Percentiles rank a stretch among this genome's conserved stretches.
Conservation (phyloP, 257 asterid species). For the Gentiana macrophylla region DNA sequence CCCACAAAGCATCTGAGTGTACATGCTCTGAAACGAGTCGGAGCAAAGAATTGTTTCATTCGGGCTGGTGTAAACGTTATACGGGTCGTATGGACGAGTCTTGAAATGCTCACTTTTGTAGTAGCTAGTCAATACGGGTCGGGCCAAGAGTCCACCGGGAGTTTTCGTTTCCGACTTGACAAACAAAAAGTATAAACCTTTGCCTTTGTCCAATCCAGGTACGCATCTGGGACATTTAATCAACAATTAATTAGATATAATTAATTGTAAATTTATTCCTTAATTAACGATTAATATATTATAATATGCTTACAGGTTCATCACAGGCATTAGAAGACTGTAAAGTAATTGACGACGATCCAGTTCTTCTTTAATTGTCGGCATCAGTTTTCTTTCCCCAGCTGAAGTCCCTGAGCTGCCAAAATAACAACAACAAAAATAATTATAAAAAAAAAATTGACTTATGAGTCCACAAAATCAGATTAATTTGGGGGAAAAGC, state of each 20-base stretch:
- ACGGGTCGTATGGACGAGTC: conserved; percentile 90
- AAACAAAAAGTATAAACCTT: conserved; percentile 77
- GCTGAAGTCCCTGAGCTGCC: conserved; percentile 88
- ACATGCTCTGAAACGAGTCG: conserved; percentile 95
- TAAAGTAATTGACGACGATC: conserved; percentile 97
- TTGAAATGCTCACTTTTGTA: conserved; percentile 96
- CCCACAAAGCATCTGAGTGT: conserved; percentile 92
- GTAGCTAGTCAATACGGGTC: conserved; percentile 95
- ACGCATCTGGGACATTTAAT: conserved; percentile 56
- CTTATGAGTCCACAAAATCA: too few relatives aligned
- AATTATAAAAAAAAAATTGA: not conserved
- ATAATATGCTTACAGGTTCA: conserved; percentile 64
- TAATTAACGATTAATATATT: too few relatives aligned
- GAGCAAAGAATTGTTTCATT: conserved; percentile 86
- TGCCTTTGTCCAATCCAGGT: conserved; percentile 89
- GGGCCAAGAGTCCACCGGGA: conserved; percentile 84
- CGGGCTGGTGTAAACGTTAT: conserved; percentile 92
- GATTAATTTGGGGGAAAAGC: not conserved
- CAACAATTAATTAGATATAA: not conserved
- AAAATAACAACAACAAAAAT: not conserved
- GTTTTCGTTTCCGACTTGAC: conserved; percentile 84
- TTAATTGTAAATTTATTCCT: too few relatives aligned
- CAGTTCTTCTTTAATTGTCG: conserved; percentile 77
- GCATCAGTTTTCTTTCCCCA: conserved; percentile 95
- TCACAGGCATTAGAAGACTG: conserved; percentile 95